Evolutionary conservation across 495 filamentous ascomycete genomes (phyloP).

Genomic region (Neurospora cerealis): DNA sequence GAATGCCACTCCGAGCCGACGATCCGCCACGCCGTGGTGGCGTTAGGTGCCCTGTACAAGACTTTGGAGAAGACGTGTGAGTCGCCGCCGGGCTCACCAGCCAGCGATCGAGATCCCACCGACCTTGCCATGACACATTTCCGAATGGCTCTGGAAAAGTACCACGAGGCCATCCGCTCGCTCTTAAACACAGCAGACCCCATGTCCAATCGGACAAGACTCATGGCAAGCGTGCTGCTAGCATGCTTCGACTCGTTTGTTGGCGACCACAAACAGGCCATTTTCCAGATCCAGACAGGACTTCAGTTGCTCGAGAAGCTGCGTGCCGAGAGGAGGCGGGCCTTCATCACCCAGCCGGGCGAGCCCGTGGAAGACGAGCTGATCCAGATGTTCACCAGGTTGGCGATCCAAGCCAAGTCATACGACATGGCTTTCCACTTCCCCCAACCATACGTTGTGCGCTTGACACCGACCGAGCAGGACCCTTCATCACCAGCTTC

Average conservation of each 20-base stretch:
- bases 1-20: conserved; percentile 51
- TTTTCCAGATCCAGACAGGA: conserved; percentile 35
- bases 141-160: conserved; percentile 35
- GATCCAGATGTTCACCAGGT: conserved; percentile 46
- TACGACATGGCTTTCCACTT: conserved; percentile 54
- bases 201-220: conserved; percentile 29
- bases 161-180: conserved; percentile 31
- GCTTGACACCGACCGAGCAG: conserved; percentile 29
- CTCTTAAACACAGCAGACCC: conserved; percentile 25
- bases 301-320: conserved; percentile 34
- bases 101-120: conserved; percentile 13
- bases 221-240: conserved; percentile 40
- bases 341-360: conserved; percentile 27
- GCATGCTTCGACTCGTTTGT: conserved; percentile 44
- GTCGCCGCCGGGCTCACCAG: conserved; percentile 34
- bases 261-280: conserved; percentile 39
- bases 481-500: conserved; percentile 31
- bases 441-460: conserved; percentile 44
- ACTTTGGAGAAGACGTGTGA: conserved; percentile 44
- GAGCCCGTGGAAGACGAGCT: conserved; percentile 47
- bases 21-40: conserved; percentile 56
- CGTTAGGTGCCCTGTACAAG: conserved; percentile 54
- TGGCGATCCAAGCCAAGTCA: conserved; percentile 48
- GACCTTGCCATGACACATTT: conserved; percentile 32
- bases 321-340: conserved; percentile 28